Evolutionary conservation across 352 stramenopile genomes (phyloP).

Genomic region (Aphanomyces astaci): DNA sequence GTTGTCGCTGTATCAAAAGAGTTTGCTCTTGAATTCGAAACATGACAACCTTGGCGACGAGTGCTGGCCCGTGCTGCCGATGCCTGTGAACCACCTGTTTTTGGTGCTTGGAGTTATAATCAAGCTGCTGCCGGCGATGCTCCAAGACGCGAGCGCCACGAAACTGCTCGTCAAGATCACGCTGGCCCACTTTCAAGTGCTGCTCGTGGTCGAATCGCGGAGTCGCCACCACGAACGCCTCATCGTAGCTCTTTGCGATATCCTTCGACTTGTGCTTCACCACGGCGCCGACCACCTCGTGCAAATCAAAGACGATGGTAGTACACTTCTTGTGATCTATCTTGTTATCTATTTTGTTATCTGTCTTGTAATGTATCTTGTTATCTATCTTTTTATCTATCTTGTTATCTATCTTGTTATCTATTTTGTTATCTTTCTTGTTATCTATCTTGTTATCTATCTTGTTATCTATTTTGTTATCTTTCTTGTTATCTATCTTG

Average conservation of each 20-base stretch:
- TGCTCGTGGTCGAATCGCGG: conserved; percentile 45
- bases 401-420: too few relatives aligned
- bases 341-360: background rate
- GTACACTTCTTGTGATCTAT: conserved; percentile 16
- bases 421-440: too few relatives aligned
- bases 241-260: conserved; percentile 52
- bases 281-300: conserved; percentile 66
- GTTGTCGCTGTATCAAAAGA: conserved; percentile 69
- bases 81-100: conserved; percentile 70
- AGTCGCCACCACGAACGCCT: conserved; percentile 63
- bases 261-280: conserved; percentile 63
- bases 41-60: too few relatives aligned
- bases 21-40: conserved; percentile 22
- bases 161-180: conserved; percentile 70
- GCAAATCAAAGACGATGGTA: conserved; percentile 74
- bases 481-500: too few relatives aligned
- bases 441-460: conserved; percentile 18
- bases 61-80: conserved; percentile 31
- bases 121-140: conserved; percentile 62
- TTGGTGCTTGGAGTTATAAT: conserved; percentile 63
- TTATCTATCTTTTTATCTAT: too few relatives aligned
- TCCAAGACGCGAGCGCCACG: conserved; percentile 41
- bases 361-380: too few relatives aligned
- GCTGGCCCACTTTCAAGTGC: conserved; percentile 64
- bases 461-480: too few relatives aligned